Percentiles rank a stretch among this genome's conserved stretches.
Evolutionary conservation across 1,139 yeast genomes (phyloP).

Genomic region (Magnusiomyces tetraspermus): DNA sequence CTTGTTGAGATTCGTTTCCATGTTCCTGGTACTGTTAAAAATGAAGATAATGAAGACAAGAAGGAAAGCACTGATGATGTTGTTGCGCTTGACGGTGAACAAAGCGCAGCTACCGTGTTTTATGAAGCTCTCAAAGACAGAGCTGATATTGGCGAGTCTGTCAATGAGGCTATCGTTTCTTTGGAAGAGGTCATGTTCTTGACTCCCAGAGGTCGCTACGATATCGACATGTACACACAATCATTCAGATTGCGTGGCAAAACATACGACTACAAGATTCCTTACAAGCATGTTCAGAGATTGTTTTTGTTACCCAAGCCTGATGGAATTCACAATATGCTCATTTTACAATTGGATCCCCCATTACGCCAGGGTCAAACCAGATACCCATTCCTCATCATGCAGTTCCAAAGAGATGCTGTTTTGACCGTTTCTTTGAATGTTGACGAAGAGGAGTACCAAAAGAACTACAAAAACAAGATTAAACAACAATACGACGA

Average conservation of each 20-base stretch:
- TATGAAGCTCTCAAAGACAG: conserved; percentile 86
- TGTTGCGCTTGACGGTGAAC: conserved; percentile 45
- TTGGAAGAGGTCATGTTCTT: conserved; percentile 85
- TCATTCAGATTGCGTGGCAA: conserved; percentile 92
- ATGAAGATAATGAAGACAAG: conserved; percentile 29
- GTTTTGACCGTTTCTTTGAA: conserved; percentile 87
- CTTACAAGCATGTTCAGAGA: conserved; percentile 81
- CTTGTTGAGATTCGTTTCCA: conserved; percentile 88
- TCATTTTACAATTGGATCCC: conserved; percentile 88
- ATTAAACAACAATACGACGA: conserved; percentile 69
- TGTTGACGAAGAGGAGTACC: conserved; percentile 72
- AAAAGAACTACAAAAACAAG: conserved; percentile 65
- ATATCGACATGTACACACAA: conserved; percentile 83
- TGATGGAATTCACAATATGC: conserved; percentile 81
- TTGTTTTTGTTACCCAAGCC: conserved; percentile 89
- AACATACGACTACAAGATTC: conserved; percentile 94
- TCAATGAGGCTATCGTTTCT: conserved; percentile 95
- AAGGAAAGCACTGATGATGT: conserved; percentile 33
- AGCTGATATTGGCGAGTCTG: conserved; percentile 93
- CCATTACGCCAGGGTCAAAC: conserved; percentile 95
- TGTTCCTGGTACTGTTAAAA: conserved; percentile 62
- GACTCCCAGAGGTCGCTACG: conserved; percentile 95
- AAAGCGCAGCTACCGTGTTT: conserved; percentile 72
- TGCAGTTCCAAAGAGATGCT: conserved; percentile 84
- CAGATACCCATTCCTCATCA: conserved; percentile 80